phyloP scores from a whole-genome alignment of 768 basidiomycete genomes.

The Clitopilus hobsonii region DNA sequence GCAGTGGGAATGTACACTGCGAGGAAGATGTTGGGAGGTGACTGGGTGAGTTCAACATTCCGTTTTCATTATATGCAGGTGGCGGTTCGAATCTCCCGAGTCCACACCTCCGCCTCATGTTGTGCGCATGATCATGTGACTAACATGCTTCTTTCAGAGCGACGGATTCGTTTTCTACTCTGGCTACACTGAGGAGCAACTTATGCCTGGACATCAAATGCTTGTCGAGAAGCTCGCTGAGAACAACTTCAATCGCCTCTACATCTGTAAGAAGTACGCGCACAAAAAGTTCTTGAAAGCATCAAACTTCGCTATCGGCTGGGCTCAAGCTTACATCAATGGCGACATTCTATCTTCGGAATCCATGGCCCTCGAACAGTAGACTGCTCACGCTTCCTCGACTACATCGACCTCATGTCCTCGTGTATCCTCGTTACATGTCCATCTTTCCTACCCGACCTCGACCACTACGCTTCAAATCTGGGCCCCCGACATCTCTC shows the following conservation, averaged over 20 bases:
- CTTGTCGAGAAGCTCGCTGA: constrained; percentile 82
- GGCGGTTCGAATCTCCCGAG: constrained; percentile 6
- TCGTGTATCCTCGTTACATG: constrained; percentile 4
- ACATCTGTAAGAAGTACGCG: constrained; percentile 94
- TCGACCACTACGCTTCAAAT: constrained; percentile 9
- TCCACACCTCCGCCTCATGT: constrained; percentile 16
- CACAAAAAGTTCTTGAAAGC: constrained; percentile 98
- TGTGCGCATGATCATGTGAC: constrained; percentile 28
- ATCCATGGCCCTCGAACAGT: constrained; percentile 43
- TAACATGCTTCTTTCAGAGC: constrained; percentile 51
- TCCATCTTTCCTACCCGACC: constrained; percentile 5
- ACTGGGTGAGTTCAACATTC: constrained; percentile 74
- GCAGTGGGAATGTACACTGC: constrained; percentile 98
- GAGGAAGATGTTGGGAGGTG: constrained; percentile 87
- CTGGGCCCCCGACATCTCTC: constrained; percentile 17
- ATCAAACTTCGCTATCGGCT: constrained; percentile 70
- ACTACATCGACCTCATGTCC: constrained; percentile 8
- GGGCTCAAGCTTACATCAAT: constrained; percentile 53
- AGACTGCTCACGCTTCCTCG: constrained; percentile 18
- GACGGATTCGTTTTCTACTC: constrained; percentile 92
- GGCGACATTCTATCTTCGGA: constrained; percentile 30
- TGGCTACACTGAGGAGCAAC: constrained; percentile 83
- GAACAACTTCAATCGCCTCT: constrained; percentile 73
- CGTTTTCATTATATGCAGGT: constrained; percentile 11
- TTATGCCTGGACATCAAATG: constrained; percentile 74